Evolutionary conservation across 2,329 filamentous ascomycete genomes (phyloP).

Genomic region (Monilinia aucupariae): DNA sequence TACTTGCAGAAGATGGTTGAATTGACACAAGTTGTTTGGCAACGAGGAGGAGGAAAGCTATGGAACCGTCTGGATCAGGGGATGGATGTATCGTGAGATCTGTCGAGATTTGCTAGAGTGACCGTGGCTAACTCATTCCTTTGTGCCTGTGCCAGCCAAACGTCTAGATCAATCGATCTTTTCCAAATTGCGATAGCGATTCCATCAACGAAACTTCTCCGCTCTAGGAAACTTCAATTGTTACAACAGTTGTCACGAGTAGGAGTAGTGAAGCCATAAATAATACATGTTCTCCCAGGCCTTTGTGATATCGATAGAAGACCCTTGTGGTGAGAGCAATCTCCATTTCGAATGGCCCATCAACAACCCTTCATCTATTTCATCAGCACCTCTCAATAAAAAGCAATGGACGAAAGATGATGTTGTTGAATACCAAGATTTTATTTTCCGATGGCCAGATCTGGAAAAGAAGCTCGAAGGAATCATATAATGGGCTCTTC

Average conservation of each 20-base stretch:
- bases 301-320: not conserved
- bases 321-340: not conserved
- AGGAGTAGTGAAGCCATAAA: no score
- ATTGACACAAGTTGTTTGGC: slow-evolving; percentile 41
- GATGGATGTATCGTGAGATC: slow-evolving; percentile 41
- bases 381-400: not conserved
- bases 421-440: no score
- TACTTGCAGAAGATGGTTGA: slow-evolving; percentile 41
- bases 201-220: not conserved
- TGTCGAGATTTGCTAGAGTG: not conserved
- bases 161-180: not conserved
- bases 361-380: not conserved
- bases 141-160: not conserved
- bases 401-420: no score
- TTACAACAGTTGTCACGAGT: no score
- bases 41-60: slow-evolving; percentile 38
- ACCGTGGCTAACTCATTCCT: not conserved
- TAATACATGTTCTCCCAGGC: no score
- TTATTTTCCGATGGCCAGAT: not conserved
- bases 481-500: no score
- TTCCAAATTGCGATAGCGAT: not conserved
- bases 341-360: not conserved
- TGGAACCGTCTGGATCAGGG: slow-evolving; percentile 45
- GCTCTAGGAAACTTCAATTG: no score
- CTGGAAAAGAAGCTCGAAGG: no score